Evolutionary conservation across 805 yeast species (phyloP), one percentile per base, ranked within the genome.

Genomic region (Saturnispora mendoncae): DNA sequence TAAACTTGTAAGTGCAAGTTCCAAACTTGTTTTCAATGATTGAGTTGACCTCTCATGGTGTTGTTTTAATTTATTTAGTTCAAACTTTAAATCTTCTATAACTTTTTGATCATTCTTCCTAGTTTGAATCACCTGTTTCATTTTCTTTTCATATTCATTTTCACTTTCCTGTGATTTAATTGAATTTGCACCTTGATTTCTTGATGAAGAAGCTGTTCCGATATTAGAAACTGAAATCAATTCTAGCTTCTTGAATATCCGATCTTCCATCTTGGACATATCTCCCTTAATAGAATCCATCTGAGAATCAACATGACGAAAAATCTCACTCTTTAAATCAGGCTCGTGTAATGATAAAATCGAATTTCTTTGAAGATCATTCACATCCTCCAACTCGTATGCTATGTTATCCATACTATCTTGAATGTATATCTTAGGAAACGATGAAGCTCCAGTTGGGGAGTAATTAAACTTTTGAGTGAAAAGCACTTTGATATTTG

Each of bases 391-490:
- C 18, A 90, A 61, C 56, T 90, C 96, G 55, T 84, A 92, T 1
- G 80, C 69, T 1, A 87, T 69, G 0, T 72, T 73, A 25, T 71
- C 66, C 2, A 62, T 57, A 0, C 72, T 69, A 45, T 84, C 94
- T 46, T 71, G 77, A 5, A 87, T 68, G 51, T 83, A 82, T 21
- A 92, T 72, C 10, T 80, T 83, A 0, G 97, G 97, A 49, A 86
- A 85, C 4, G 45, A 15, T 1, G 74, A 61, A 6, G 49, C 44
- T 12, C 47, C 52, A 4, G 49, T 41, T 0, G 94, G 92, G 0
- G 90, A 72, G 56, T 81, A 86, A 2, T 90, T 85, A 63, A 87
- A 88, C 51, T 78, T 84, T 53, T 90, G 95, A 5, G 88, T 84
- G 54, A 90, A 90, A 19, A 84, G 62, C 2, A 86, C 67, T 34